A percentile compares a stretch with the other conserved stretches of the same genome.
phyloP scores from a whole-genome alignment of 768 basidiomycete species.

The Russula vinacea region DNA sequence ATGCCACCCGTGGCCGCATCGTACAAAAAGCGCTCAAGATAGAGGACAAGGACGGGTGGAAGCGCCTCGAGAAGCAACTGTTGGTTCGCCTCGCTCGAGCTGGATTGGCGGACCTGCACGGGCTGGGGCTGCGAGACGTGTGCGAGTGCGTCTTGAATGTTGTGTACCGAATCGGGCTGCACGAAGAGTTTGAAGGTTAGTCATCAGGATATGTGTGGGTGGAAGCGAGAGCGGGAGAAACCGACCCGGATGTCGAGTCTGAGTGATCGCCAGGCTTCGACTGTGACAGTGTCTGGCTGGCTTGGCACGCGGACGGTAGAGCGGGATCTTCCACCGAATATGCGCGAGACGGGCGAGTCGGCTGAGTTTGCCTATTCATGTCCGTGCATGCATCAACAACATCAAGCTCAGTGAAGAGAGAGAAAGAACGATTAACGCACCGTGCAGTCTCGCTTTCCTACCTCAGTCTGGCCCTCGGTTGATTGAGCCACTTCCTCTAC shows the following conservation, averaged over 20 bases:
- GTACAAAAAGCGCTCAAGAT: too few species aligned
- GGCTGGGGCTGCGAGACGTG: neutral
- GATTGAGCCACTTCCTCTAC: neutral
- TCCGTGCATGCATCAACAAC: too few species aligned
- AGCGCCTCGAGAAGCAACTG: too few species aligned
- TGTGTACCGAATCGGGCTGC: neutral
- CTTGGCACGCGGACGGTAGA: neutral
- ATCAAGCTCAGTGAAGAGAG: too few species aligned
- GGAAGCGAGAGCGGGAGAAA: neutral
- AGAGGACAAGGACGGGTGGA: too few species aligned
- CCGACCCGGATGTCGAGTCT: neutral
- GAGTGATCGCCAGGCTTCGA: neutral
- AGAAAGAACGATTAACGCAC: too few species aligned
- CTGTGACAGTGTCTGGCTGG: neutral
- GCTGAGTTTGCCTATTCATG: too few species aligned
- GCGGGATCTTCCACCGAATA: neutral
- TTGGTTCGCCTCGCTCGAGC: too few species aligned
- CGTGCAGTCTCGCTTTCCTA: neutral
- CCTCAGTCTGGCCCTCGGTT: neutral
- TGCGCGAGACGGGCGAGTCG: too few species aligned
- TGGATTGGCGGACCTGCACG: too few species aligned
- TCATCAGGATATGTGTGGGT: neutral
- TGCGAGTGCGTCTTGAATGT: neutral
- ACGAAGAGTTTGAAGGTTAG: neutral
- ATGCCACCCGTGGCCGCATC: too few species aligned